These are phyloP conservation scores for Endocalyx cinctus DNA, from an alignment of 2,329 filamentous ascomycete genomes.

Conservation along the genomic window DNA sequence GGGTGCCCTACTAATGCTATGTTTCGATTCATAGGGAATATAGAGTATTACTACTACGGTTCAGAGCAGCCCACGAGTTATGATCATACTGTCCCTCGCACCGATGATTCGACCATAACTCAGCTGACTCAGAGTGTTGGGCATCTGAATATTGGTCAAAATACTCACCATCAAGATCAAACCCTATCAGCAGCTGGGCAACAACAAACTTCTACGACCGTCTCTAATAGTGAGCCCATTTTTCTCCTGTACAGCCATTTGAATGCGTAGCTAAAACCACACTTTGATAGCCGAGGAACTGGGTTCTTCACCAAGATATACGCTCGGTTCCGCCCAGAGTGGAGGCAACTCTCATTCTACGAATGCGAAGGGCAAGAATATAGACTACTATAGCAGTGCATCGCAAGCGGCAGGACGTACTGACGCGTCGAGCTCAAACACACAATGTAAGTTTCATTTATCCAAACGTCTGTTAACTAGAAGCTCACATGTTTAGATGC, in stretches of 20 bases:
- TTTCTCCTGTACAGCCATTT: too few relatives aligned
- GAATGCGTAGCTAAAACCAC: too few relatives aligned
- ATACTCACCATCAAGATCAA: slow-evolving; percentile 10
- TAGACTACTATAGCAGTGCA: too few relatives aligned
- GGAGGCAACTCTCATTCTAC: too few relatives aligned
- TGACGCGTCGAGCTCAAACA: too few relatives aligned
- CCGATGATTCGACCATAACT: slow-evolving; percentile 14
- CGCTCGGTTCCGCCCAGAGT: too few relatives aligned
- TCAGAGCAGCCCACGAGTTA: slow-evolving; percentile 7
- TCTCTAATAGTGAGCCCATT: slow-evolving; percentile 4
- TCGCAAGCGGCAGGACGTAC: too few relatives aligned
- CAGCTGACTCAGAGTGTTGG: slow-evolving; percentile 13
- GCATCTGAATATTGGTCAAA: slow-evolving; percentile 12
- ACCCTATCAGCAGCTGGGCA: slow-evolving; percentile 8
- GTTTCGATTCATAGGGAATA: slow-evolving; percentile 11
- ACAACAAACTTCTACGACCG: slow-evolving; percentile 9
- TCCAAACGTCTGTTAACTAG: too few relatives aligned
- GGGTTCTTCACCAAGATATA: too few relatives aligned
- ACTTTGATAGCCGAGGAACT: too few relatives aligned
- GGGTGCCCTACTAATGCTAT: slow-evolving; percentile 10
- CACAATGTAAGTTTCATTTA: slow-evolving; percentile 12
- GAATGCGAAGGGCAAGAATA: too few relatives aligned
- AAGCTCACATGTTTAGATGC: slow-evolving; percentile 12
- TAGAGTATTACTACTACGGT: slow-evolving; percentile 15
- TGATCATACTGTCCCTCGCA: slow-evolving; percentile 19